Conservation (phyloP, 2,329 filamentous ascomycete genomes). For the Paraphaeosphaeria minitans region DNA sequence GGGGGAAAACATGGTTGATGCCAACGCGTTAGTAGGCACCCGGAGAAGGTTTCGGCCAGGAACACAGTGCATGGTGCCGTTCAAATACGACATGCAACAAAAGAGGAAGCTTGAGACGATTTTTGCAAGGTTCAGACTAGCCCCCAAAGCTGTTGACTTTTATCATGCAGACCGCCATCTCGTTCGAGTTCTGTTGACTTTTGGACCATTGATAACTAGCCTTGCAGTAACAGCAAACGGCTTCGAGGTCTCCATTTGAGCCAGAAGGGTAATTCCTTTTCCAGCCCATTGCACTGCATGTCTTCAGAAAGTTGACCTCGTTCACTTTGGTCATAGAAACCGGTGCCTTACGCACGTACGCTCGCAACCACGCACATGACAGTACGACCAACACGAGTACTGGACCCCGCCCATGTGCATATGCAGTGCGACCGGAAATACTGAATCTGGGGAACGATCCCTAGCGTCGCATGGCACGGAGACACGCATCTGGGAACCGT, state of each 20-base stretch:
- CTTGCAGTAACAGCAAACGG: no score
- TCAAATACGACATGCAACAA: not conserved
- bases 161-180: not conserved
- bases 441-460: not conserved
- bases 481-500: not conserved
- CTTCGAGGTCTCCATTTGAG: no score
- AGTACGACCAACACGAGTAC: no score
- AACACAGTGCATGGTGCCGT: not conserved
- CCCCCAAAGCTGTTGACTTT: not conserved
- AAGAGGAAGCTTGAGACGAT: not conserved
- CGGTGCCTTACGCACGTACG: not conserved
- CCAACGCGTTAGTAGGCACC: not conserved
- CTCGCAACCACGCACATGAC: not conserved
- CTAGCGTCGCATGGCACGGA: not conserved
- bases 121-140: not conserved
- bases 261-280: no score
- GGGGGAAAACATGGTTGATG: not conserved
- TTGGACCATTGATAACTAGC: no score
- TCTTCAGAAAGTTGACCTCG: not conserved
- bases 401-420: not conserved
- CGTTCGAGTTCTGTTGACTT: not conserved
- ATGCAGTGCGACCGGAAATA: not conserved
- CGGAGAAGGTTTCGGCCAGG: not conserved
- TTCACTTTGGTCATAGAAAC: not conserved
- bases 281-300: not conserved